A percentile compares a stretch with the other conserved stretches of the same genome.
Conservation (phyloP, 768 basidiomycete genomes). For the Lactarius evosmus region DNA sequence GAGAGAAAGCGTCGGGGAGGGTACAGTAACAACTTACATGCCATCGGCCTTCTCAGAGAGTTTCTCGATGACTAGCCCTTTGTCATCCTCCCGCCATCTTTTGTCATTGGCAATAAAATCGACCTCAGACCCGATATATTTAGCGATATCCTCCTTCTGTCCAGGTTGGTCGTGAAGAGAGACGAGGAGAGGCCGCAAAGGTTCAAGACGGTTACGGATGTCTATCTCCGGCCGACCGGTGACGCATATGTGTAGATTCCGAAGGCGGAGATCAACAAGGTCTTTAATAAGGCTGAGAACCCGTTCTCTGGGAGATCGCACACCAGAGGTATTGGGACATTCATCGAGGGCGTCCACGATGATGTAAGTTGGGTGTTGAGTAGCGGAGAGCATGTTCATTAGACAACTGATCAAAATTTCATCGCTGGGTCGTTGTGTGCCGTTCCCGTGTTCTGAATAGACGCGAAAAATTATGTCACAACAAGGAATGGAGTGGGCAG, state of each 20-base stretch:
- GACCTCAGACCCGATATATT: not conserved
- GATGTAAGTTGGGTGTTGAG: not conserved
- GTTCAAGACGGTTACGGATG: not conserved
- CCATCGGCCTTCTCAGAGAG: not conserved
- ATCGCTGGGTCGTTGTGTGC: not conserved
- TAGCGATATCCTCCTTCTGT: not conserved
- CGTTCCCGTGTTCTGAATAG: not conserved
- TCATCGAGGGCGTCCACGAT: not conserved
- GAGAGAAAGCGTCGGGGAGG: not conserved
- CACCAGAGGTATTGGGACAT: not conserved
- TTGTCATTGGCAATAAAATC: not conserved
- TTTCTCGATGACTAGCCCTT: not conserved
- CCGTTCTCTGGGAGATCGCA: not conserved
- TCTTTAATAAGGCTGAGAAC: not conserved
- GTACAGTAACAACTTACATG: not conserved
- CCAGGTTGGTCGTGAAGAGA: not conserved
- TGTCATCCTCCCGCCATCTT: not conserved
- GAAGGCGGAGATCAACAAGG: not conserved
- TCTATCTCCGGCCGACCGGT: not conserved
- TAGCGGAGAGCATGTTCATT: not conserved
- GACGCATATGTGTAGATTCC: not conserved
- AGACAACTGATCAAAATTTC: not conserved
- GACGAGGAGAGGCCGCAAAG: not conserved
- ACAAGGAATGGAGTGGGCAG: not conserved
- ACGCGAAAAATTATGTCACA: not conserved